Percentiles rank a stretch among this genome's conserved stretches.
phyloP scores from a whole-genome alignment of 495 filamentous ascomycete genomes.

The Aspergillus heteromorphus region DNA sequence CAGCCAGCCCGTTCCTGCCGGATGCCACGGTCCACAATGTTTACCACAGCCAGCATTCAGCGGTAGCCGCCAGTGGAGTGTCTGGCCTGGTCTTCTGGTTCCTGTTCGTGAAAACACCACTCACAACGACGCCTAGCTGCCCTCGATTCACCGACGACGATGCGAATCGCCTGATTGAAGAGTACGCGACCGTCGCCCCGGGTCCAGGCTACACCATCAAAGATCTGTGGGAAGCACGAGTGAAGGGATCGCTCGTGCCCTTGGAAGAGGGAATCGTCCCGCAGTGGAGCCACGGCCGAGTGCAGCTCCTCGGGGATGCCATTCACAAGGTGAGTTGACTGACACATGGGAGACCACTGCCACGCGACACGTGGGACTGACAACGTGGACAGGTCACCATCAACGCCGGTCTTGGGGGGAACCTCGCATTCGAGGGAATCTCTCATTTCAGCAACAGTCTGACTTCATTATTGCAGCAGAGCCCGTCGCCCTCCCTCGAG shows the following conservation, averaged over 20 bases:
- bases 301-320: constrained; percentile 17
- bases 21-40: constrained; percentile 15
- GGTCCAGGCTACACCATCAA: constrained; percentile 19
- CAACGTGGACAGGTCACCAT: constrained; percentile 3
- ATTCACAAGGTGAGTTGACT: constrained; percentile 15
- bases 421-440: constrained; percentile 15
- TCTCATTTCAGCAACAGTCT: constrained; percentile 12
- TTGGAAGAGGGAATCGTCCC: constrained; percentile 19
- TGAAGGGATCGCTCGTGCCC: constrained; percentile 13
- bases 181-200: constrained; percentile 8
- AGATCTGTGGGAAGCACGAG: constrained; percentile 17
- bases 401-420: constrained; percentile 15
- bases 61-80: constrained; percentile 10
- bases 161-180: constrained; percentile 7
- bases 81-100: constrained; percentile 20
- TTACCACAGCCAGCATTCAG: constrained; percentile 11
- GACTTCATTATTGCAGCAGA: constrained; percentile 6
- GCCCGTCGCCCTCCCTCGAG: constrained; percentile 6
- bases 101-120: constrained; percentile 9
- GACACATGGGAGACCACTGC: background rate
- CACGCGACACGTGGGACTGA: background rate
- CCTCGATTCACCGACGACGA: constrained; percentile 10
- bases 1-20: constrained; percentile 11
- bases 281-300: constrained; percentile 15
- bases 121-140: constrained; percentile 13